These are phyloP conservation scores for Penicillium paradoxum DNA, from an alignment of 495 filamentous ascomycete species.

Conservation along the genomic window DNA sequence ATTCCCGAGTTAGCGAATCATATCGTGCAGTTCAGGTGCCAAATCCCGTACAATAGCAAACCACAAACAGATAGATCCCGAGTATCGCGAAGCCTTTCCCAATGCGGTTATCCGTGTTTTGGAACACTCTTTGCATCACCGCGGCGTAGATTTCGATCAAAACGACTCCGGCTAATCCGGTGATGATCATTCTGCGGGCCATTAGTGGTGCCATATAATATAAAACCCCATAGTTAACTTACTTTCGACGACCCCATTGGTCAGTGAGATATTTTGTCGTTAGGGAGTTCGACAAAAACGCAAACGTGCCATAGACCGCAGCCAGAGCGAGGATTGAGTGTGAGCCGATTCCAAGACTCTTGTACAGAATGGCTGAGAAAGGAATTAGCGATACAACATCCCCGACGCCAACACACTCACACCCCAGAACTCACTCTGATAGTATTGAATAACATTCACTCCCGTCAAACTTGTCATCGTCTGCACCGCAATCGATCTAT, in stretches of 20 bases:
- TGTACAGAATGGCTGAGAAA: constrained; percentile 45
- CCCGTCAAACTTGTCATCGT: constrained; percentile 56
- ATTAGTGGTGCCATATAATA: not conserved
- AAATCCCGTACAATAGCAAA: constrained; percentile 46
- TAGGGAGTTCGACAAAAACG: constrained; percentile 48
- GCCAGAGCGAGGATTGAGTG: constrained; percentile 51
- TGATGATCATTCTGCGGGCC: constrained; percentile 45
- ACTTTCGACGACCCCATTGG: constrained; percentile 58
- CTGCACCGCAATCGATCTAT: constrained; percentile 52
- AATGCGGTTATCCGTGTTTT: constrained; percentile 48
- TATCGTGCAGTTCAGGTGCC: not conserved
- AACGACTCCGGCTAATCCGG: constrained; percentile 47
- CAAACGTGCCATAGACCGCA: constrained; percentile 52
- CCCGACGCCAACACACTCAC: not conserved
- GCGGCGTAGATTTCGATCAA: constrained; percentile 55
- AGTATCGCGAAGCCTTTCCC: constrained; percentile 59
- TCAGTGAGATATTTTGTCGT: constrained; percentile 53
- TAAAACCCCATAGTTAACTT: constrained; percentile 7
- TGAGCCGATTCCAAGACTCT: constrained; percentile 49
- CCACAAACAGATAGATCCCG: constrained; percentile 56
- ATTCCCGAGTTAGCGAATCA: constrained; percentile 2
- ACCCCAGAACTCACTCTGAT: constrained; percentile 41
- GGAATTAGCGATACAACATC: constrained; percentile 1
- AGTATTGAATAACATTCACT: constrained; percentile 55
- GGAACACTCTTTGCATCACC: constrained; percentile 54